These are phyloP conservation scores for Penicillium salamii DNA, from an alignment of 495 filamentous ascomycete genomes.

Conservation along the genomic window DNA sequence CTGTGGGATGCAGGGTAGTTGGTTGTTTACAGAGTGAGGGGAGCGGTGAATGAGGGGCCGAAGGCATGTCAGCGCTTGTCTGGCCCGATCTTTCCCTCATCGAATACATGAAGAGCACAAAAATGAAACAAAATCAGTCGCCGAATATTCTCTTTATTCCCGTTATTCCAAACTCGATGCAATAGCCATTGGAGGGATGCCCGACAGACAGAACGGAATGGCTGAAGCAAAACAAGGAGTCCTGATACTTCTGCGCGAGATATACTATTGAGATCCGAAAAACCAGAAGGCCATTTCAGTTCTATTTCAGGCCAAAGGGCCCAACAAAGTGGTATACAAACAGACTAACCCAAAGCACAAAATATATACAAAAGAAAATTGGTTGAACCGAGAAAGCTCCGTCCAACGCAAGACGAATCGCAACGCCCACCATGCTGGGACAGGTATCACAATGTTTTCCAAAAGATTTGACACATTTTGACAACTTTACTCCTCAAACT, in stretches of 20 bases:
- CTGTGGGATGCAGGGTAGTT: constrained; percentile 5
- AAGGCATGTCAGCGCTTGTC: constrained; percentile 1
- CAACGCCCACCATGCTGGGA: constrained; percentile 28
- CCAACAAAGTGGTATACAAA: constrained; percentile 23
- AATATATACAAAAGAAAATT: constrained; percentile 21
- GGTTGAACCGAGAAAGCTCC: constrained; percentile 7
- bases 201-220: too few species aligned
- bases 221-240: too few species aligned
- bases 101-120: too few species aligned
- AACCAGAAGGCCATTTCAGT: background rate
- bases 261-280: too few species aligned
- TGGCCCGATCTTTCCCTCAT: too few species aligned
- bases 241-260: too few species aligned
- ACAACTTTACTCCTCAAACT: constrained; percentile 67
- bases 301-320: constrained; percentile 3
- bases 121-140: too few species aligned
- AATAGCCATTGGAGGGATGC: too few species aligned
- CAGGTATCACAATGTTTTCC: constrained; percentile 30
- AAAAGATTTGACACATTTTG: constrained; percentile 4
- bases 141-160: too few species aligned
- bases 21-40: constrained; percentile 22
- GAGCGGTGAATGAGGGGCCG: constrained; percentile 25
- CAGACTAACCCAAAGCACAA: constrained; percentile 20
- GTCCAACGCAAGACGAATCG: constrained; percentile 15
- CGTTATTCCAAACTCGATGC: too few species aligned